These are phyloP conservation scores for Sphaerulina populicola DNA, from an alignment of 2,329 filamentous ascomycete genomes.

Conservation along the genomic window DNA sequence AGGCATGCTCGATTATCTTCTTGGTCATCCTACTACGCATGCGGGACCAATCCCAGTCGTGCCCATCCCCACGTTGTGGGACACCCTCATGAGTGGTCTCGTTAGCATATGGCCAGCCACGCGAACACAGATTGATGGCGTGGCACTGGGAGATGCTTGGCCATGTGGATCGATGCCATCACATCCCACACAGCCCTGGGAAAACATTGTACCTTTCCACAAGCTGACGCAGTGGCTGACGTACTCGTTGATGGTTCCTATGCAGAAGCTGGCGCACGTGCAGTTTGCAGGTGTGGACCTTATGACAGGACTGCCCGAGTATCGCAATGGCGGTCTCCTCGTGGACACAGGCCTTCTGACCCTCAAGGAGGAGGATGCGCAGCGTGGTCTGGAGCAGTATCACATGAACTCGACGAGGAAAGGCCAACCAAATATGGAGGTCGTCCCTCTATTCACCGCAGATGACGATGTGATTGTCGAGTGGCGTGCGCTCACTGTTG, in stretches of 20 bases:
- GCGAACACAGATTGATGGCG: conserved; percentile 76
- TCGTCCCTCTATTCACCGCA: conserved; percentile 63
- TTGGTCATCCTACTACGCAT: conserved; percentile 82
- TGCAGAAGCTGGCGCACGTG: conserved; percentile 70
- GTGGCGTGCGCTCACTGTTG: conserved; percentile 68
- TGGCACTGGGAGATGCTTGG: conserved; percentile 90
- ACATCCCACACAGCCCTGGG: conserved; percentile 61
- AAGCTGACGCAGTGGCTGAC: conserved; percentile 92
- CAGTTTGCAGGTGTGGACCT: conserved; percentile 76
- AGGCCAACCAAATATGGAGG: conserved; percentile 62
- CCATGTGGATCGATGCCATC: conserved; percentile 77
- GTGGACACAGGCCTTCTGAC: conserved; percentile 76
- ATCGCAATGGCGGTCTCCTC: conserved; percentile 82
- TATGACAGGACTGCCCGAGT: conserved; percentile 81
- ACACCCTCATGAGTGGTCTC: conserved; percentile 78
- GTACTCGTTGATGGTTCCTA: conserved; percentile 87
- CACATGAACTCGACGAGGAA: conserved; percentile 62
- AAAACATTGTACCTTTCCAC: conserved; percentile 82
- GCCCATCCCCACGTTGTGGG: conserved; percentile 80
- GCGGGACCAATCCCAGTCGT: conserved; percentile 83
- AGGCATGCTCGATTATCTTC: conserved; percentile 92
- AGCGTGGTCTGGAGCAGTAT: conserved; percentile 63
- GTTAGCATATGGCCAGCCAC: conserved; percentile 81
- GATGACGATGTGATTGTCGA: conserved; percentile 73
- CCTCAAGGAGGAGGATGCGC: conserved; percentile 60